Conservation (phyloP, 495 filamentous ascomycete species). For the Parathielavia appendiculata region DNA sequence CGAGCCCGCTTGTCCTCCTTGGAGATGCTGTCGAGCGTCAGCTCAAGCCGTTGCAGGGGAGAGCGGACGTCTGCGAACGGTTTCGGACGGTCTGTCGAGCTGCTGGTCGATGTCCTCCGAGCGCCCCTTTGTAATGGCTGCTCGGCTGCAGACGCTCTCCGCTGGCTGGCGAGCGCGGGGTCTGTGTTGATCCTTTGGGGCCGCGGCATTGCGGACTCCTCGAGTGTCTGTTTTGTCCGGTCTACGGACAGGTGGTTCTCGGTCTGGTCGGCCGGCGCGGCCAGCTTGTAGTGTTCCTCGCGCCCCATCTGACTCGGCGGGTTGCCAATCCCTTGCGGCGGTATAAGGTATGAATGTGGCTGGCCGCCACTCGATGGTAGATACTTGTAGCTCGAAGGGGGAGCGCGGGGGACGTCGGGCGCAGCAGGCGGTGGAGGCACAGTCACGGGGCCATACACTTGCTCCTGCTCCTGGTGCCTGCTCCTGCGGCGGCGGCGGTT, state of each 20-base stretch:
- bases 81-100: constrained; percentile 34
- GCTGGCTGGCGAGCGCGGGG: constrained; percentile 19
- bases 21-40: constrained; percentile 78
- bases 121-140: constrained; percentile 26
- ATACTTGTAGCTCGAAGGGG: constrained; percentile 53
- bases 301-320: constrained; percentile 35
- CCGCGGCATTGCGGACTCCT: constrained; percentile 25
- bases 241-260: constrained; percentile 33
- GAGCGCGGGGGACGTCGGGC: constrained; percentile 55
- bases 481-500: constrained; percentile 35
- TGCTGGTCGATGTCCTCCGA: constrained; percentile 21
- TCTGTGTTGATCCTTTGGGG: constrained; percentile 26
- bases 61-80: constrained; percentile 73
- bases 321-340: constrained; percentile 23
- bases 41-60: constrained; percentile 86
- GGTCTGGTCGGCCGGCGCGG: too few relatives aligned
- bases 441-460: constrained; percentile 24
- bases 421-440: constrained; percentile 45
- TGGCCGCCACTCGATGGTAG: constrained; percentile 42
- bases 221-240: constrained; percentile 28
- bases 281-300: constrained; percentile 35
- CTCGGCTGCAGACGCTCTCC: constrained; percentile 31
- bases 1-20: constrained; percentile 85
- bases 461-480: constrained; percentile 32
- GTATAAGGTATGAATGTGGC: constrained; percentile 28